phyloP scores from a whole-genome alignment of 495 filamentous ascomycete species.

The Beverwykella pulmonaria region DNA sequence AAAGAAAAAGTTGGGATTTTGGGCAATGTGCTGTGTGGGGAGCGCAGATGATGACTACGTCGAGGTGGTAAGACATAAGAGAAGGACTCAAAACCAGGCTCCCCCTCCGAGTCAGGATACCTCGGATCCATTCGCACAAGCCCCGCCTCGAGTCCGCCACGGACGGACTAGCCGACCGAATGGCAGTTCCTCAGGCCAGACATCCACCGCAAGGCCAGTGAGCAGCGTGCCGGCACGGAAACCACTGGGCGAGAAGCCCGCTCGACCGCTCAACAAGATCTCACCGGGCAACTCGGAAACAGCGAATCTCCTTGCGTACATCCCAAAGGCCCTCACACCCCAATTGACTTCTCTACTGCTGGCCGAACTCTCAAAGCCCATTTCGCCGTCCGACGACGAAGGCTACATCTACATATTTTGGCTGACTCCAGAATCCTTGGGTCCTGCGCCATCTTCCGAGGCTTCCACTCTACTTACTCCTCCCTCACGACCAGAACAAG shows the following conservation, averaged over 20 bases:
- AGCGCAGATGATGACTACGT: constrained; percentile 45
- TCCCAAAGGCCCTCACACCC: constrained; percentile 64
- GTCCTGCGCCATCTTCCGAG: constrained; percentile 55
- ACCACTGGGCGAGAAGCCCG: constrained; percentile 29
- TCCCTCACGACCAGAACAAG: constrained; percentile 44
- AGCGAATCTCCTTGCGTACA: constrained; percentile 60
- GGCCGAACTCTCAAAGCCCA: constrained; percentile 78
- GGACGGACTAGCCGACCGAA: constrained; percentile 1
- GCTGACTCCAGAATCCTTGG: constrained; percentile 64
- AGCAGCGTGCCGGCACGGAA: constrained; percentile 24
- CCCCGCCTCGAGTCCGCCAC: constrained; percentile 3
- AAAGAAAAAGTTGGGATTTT: constrained; percentile 42
- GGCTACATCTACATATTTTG: constrained; percentile 99
- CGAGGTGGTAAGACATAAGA: constrained; percentile 46
- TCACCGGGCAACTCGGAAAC: constrained; percentile 53
- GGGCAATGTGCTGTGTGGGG: constrained; percentile 39
- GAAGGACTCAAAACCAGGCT: constrained; percentile 26
- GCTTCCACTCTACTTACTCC: constrained; percentile 61
- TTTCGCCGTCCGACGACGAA: constrained; percentile 74
- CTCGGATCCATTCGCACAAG: constrained; percentile 14
- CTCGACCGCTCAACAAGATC: constrained; percentile 43
- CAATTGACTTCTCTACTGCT: constrained; percentile 67
- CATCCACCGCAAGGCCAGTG: constrained; percentile 1
- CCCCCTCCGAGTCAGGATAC: constrained; percentile 12
- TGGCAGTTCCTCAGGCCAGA: neutral